phyloP scores from a whole-genome alignment of 1,284 basidiomycete genomes.

The Amylostereum chailletii region DNA sequence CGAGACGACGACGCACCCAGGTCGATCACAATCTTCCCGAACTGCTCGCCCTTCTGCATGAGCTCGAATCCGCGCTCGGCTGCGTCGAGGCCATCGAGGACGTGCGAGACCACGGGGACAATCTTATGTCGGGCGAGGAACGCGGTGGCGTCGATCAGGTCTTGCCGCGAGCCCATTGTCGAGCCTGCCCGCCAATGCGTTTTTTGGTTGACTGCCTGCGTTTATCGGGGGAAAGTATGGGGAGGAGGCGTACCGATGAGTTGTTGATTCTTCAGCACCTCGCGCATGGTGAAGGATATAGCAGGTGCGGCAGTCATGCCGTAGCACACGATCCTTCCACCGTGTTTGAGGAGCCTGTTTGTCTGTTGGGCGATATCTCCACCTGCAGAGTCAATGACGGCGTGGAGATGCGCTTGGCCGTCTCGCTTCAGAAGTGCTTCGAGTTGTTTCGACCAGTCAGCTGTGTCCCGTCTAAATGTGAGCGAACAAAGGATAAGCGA shows the following conservation, averaged over 20 bases:
- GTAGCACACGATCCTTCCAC: slow-evolving; percentile 70
- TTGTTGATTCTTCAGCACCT: slow-evolving; percentile 72
- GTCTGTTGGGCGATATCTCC: slow-evolving; percentile 64
- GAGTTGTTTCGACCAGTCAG: slow-evolving; percentile 58
- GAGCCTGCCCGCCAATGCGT: slow-evolving; percentile 38
- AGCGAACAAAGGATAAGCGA: not conserved
- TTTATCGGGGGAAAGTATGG: slow-evolving; percentile 2
- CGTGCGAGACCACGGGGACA: slow-evolving; percentile 66
- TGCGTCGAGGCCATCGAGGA: slow-evolving; percentile 60
- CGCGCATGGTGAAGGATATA: slow-evolving; percentile 70
- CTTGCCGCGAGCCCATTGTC: slow-evolving; percentile 79
- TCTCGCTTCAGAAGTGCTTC: slow-evolving; percentile 37
- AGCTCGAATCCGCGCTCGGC: slow-evolving; percentile 68
- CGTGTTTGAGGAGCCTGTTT: slow-evolving; percentile 51
- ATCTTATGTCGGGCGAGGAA: slow-evolving; percentile 67
- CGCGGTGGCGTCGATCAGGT: slow-evolving; percentile 62
- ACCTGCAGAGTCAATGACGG: slow-evolving; percentile 78
- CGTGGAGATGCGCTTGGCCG: slow-evolving; percentile 38
- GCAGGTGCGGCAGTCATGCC: slow-evolving; percentile 66
- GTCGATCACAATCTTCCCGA: slow-evolving; percentile 68
- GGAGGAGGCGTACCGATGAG: slow-evolving; percentile 48
- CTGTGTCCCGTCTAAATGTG: slow-evolving; percentile 22
- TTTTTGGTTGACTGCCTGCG: slow-evolving; percentile 1
- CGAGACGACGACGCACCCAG: too few species aligned
- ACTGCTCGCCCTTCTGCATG: slow-evolving; percentile 53